A percentile compares a stretch with the other conserved stretches of the same genome.
These are phyloP conservation scores for Roridomyces roridus DNA, from an alignment of 768 basidiomycete species.

Conservation along the genomic window DNA sequence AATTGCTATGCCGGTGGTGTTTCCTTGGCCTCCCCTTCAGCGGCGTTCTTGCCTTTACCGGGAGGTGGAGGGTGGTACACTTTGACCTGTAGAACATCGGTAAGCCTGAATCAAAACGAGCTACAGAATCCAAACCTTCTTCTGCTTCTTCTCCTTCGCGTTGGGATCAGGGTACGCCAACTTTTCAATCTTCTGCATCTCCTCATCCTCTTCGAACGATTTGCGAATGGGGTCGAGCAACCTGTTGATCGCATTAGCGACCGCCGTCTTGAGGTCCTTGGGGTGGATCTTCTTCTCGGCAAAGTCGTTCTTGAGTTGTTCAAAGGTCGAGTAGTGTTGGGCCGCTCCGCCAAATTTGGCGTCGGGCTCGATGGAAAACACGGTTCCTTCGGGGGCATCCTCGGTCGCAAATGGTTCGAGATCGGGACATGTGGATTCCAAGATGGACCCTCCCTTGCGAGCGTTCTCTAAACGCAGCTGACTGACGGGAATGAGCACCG, in stretches of 20 bases:
- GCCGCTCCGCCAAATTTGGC: constrained; percentile 82
- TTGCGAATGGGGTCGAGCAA: constrained; percentile 84
- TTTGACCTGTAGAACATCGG: constrained; percentile 58
- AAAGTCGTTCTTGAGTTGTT: constrained; percentile 76
- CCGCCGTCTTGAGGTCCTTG: constrained; percentile 83
- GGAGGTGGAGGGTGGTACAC: constrained; percentile 86
- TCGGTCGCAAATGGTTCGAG: constrained; percentile 66
- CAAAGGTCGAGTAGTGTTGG: constrained; percentile 70
- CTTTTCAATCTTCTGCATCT: constrained; percentile 79
- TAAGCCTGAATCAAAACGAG: neutral
- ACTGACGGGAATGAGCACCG: constrained; percentile 89
- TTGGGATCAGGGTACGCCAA: constrained; percentile 86
- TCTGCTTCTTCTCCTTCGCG: constrained; percentile 66
- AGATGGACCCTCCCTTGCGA: constrained; percentile 52
- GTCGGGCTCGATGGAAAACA: constrained; percentile 81
- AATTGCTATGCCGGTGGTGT: neutral
- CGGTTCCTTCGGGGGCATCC: constrained; percentile 79
- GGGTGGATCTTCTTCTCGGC: constrained; percentile 82
- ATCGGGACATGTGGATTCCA: constrained; percentile 56
- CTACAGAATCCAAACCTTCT: constrained; percentile 51
- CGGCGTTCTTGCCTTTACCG: constrained; percentile 71
- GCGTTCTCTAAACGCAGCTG: constrained; percentile 69
- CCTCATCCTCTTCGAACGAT: constrained; percentile 75
- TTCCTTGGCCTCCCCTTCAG: constrained; percentile 15
- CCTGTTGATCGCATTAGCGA: constrained; percentile 73